These are phyloP conservation scores for Juncus inflexus DNA, from an alignment of 176 grass and related monocot species.

Conservation along the genomic window DNA sequence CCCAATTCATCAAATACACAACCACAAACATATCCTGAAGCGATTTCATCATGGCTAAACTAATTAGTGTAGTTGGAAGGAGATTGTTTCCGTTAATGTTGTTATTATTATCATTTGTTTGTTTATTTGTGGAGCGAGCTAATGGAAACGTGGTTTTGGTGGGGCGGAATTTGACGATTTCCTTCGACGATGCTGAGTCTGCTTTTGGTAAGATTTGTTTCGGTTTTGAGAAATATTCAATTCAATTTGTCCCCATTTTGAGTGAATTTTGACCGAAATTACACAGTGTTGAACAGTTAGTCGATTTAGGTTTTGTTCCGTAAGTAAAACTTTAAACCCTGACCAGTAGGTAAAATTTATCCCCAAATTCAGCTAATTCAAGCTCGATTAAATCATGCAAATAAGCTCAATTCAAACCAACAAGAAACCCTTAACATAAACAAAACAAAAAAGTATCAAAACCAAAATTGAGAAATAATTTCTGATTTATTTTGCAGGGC, in stretches of 20 bases:
- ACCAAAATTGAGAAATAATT: no score
- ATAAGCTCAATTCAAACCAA: background rate
- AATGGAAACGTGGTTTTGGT: slow-evolving; percentile 54
- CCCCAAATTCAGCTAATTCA: background rate
- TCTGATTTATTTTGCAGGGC: slow-evolving; percentile 48
- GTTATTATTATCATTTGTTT: slow-evolving; percentile 18
- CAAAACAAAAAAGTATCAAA: no score
- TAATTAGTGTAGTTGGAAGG: slow-evolving; percentile 22
- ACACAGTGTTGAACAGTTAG: background rate
- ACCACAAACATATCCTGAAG: background rate
- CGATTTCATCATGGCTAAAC: slow-evolving; percentile 24
- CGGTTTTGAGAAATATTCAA: background rate
- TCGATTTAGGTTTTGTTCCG: background rate
- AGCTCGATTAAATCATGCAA: slow-evolving; percentile 2
- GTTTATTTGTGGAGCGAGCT: slow-evolving; percentile 37
- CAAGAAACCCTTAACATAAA: no score
- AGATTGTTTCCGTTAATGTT: slow-evolving; percentile 14
- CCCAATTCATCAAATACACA: background rate
- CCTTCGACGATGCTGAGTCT: slow-evolving; percentile 64
- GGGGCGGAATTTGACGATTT: slow-evolving; percentile 49
- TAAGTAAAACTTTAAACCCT: background rate
- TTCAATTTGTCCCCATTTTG: slow-evolving; percentile 23
- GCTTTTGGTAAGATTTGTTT: slow-evolving; percentile 51
- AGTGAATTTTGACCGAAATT: slow-evolving; percentile 16
- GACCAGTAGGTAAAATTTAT: background rate